Base-by-base conservation (phyloP, 768 basidiomycete genomes). In the Strobilomyces echinocephalus region DNA sequence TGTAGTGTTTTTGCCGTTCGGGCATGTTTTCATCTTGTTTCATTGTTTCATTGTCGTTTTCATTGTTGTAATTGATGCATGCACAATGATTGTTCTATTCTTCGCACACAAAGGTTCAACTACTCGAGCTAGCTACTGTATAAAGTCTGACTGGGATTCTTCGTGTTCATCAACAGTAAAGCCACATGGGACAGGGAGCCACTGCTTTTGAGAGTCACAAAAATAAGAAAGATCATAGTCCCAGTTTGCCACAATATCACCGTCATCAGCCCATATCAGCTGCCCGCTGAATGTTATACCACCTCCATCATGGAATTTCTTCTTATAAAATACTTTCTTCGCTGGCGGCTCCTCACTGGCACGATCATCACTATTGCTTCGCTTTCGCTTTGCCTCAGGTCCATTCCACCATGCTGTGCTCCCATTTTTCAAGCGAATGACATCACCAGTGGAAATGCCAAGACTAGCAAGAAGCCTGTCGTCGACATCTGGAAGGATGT, bases 121-220 rank as follows among this genome's bases (percentile, higher is more conserved):
- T 28, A 28, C 28, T 28, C 28, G 8, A 28, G 28, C 28, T 28
- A 28, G 28, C 28, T 28, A 28, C 28, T 28, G 28, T 28, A 28
- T 28, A 28, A 28, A 28, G 8, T 28, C 28, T 28, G 28, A 28
- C 28, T 28, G 28, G 28, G 28, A 28, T 28, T 28, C 28, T 28
- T 28, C 34, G 16, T 48, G 33, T 15, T 55, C 39, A 11, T 21
- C n/a, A 20, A 58, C 53, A 30, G 39, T 12, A 8, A 28, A 60
- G 2, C 49, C 54, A 4, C 6, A 31, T 1, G 20, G 57, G 38
- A 55, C 39, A 2, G 44, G 41, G 40, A 58, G 40, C 53, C 54
- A 60, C 16, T 39, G n/a, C 0, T 46, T 44, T 1, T 50, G 42
- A 0, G 12, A 42, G 0, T 49, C 35, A 14, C 50, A 55, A 10